Conservation (phyloP, 192 early-diverging fungal genomes). For the Gamsiella multidivaricata region DNA sequence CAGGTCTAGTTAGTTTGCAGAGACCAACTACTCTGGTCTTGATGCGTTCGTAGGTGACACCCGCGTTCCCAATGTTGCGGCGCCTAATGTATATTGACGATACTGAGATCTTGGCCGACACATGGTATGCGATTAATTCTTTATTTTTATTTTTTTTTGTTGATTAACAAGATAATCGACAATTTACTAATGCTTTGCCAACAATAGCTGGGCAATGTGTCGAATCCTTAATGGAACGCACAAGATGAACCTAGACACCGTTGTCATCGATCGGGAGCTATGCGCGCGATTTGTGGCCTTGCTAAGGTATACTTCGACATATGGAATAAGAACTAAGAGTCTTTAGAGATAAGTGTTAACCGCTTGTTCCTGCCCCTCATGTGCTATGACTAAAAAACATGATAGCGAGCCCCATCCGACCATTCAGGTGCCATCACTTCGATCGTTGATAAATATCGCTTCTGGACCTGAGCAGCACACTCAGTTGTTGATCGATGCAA, state of each 20-base stretch:
- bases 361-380: background rate
- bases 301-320: slow-evolving; percentile 15
- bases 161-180: background rate
- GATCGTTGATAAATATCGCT: slow-evolving; percentile 50
- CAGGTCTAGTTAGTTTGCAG: no score
- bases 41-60: slow-evolving; percentile 24
- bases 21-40: no score
- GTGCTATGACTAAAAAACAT: background rate
- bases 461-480: slow-evolving; percentile 53
- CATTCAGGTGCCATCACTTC: slow-evolving; percentile 46
- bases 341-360: no score
- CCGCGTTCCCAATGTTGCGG: slow-evolving; percentile 48
- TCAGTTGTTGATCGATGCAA: slow-evolving; percentile 48
- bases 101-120: slow-evolving; percentile 47
- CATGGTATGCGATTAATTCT: slow-evolving; percentile 49
- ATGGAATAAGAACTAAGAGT: background rate
- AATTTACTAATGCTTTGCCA: background rate
- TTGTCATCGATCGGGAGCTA: slow-evolving; percentile 41
- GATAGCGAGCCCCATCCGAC: slow-evolving; percentile 53
- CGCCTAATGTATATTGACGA: slow-evolving; percentile 51
- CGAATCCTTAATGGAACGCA: slow-evolving; percentile 51
- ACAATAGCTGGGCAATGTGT: slow-evolving; percentile 50
- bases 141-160: background rate
- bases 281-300: slow-evolving; percentile 40
- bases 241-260: slow-evolving; percentile 49